These are phyloP conservation scores for Cladosporium austrohemisphaericum DNA, from an alignment of 2,329 filamentous ascomycete species.

Conservation along the genomic window DNA sequence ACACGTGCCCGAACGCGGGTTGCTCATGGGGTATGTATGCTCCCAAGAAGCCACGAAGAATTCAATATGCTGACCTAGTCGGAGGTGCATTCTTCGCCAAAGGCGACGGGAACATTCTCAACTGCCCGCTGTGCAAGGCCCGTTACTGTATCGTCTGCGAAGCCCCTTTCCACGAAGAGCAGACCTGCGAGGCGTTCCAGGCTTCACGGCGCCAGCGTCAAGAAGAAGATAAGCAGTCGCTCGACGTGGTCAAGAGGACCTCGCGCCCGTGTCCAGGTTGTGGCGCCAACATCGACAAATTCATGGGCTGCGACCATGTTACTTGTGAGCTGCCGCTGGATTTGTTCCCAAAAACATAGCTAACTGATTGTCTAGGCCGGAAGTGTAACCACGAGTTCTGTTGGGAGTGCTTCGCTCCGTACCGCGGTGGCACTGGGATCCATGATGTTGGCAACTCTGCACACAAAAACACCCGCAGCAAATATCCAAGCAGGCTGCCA, in stretches of 20 bases:
- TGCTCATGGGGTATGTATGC: slow-evolving; percentile 1
- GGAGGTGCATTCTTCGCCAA: slow-evolving; percentile 19
- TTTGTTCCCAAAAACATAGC: background rate
- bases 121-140: slow-evolving; percentile 21
- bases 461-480: slow-evolving; percentile 12
- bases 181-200: slow-evolving; percentile 22
- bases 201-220: background rate
- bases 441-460: slow-evolving; percentile 10
- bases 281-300: slow-evolving; percentile 22
- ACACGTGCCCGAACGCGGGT: slow-evolving; percentile 4
- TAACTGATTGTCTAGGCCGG: slow-evolving; percentile 9
- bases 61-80: background rate
- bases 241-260: slow-evolving; percentile 9
- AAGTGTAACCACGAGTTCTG: slow-evolving; percentile 26
- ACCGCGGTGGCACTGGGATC: slow-evolving; percentile 8
- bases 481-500: slow-evolving; percentile 6
- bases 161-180: slow-evolving; percentile 21
- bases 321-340: slow-evolving; percentile 21
- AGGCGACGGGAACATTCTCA: slow-evolving; percentile 24
- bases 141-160: slow-evolving; percentile 24
- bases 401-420: slow-evolving; percentile 23
- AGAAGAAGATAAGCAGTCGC: slow-evolving; percentile 11
- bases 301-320: slow-evolving; percentile 27
- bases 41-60: background rate
- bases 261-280: slow-evolving; percentile 22